phyloP scores from a whole-genome alignment of 345 rosid species.

The Carallia pectinifolia region DNA sequence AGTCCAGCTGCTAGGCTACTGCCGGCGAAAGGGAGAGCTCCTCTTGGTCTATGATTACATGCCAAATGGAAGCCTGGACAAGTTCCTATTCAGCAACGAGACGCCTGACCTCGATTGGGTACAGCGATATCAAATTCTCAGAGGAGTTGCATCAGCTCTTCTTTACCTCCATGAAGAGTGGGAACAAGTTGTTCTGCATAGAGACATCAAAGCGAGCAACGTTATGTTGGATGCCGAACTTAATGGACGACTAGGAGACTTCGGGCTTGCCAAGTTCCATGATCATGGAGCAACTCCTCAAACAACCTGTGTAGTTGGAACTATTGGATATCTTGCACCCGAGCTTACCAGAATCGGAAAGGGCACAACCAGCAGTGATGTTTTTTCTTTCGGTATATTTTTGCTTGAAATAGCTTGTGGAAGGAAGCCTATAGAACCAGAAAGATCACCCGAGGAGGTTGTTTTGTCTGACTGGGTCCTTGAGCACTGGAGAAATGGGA shows the following conservation, averaged over 20 bases:
- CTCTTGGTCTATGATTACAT: constrained; percentile 21
- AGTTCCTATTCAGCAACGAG: constrained; percentile 5
- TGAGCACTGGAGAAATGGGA: constrained; percentile 10
- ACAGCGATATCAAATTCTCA: constrained; percentile 9
- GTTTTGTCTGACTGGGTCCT: constrained; percentile 16
- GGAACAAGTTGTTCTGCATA: constrained; percentile 23
- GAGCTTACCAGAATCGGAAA: constrained; percentile 10
- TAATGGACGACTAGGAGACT: constrained; percentile 15
- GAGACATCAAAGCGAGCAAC: constrained; percentile 20
- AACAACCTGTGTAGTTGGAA: constrained; percentile 17
- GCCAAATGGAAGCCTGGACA: constrained; percentile 23
- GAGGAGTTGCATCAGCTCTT: constrained; percentile 20
- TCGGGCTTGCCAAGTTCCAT: constrained; percentile 15
- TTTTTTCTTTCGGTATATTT: constrained; percentile 14
- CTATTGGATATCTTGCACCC: constrained; percentile 17
- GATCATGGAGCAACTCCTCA: constrained; percentile 19
- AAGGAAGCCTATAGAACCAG: constrained; percentile 7
- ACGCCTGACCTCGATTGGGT: not conserved
- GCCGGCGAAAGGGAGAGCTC: constrained; percentile 15
- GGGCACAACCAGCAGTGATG: constrained; percentile 18
- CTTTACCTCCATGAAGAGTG: constrained; percentile 23
- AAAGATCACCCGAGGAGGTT: not conserved
- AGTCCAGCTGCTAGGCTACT: constrained; percentile 20
- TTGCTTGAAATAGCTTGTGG: constrained; percentile 23
- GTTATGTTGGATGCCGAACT: constrained; percentile 14